These are phyloP conservation scores for Populus davidiana DNA, from an alignment of 345 rosid genomes.

Conservation along the genomic window DNA sequence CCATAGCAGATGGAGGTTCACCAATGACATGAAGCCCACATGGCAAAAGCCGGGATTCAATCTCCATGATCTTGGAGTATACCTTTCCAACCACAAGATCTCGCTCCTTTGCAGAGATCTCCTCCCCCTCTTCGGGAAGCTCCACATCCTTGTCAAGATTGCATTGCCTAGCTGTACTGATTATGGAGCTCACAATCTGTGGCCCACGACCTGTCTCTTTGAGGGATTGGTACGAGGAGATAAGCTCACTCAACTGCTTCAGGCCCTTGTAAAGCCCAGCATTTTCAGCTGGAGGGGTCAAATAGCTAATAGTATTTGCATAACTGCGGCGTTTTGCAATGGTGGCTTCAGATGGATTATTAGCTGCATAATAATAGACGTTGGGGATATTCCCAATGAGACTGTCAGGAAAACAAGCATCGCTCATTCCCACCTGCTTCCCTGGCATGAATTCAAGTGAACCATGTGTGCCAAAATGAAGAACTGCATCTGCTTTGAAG, in stretches of 20 bases:
- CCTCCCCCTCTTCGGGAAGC: conserved; percentile 78
- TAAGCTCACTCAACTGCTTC: conserved; percentile 92
- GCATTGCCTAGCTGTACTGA: conserved; percentile 93
- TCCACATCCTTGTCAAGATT: conserved; percentile 93
- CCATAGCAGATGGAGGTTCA: conserved; percentile 97
- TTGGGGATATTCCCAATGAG: conserved; percentile 97
- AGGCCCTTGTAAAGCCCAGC: conserved; percentile 99
- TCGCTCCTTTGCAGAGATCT: conserved; percentile 66
- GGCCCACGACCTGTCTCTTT: conserved; percentile 91
- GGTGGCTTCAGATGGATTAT: conserved; percentile 97
- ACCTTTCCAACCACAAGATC: conserved; percentile 94
- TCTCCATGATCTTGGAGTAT: conserved; percentile 98
- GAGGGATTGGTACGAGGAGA: conserved; percentile 92
- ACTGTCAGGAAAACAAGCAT: conserved; percentile 88
- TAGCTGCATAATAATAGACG: conserved; percentile 92
- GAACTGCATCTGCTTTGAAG: conserved; percentile 93
- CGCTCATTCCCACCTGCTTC: conserved; percentile 99
- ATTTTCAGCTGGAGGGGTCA: conserved; percentile 99
- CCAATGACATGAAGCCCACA: conserved; percentile 97
- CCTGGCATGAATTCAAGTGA: conserved; percentile 99
- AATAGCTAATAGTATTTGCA: conserved; percentile 91
- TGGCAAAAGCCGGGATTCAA: conserved; percentile 89
- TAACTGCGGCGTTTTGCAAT: conserved; percentile 97
- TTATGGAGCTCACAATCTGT: conserved; percentile 89
- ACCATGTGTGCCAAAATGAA: conserved; percentile 98